Percentiles rank a stretch among this genome's conserved stretches.
phyloP scores from a whole-genome alignment of 2,329 filamentous ascomycete species.

The Neofusicoccum ribis region DNA sequence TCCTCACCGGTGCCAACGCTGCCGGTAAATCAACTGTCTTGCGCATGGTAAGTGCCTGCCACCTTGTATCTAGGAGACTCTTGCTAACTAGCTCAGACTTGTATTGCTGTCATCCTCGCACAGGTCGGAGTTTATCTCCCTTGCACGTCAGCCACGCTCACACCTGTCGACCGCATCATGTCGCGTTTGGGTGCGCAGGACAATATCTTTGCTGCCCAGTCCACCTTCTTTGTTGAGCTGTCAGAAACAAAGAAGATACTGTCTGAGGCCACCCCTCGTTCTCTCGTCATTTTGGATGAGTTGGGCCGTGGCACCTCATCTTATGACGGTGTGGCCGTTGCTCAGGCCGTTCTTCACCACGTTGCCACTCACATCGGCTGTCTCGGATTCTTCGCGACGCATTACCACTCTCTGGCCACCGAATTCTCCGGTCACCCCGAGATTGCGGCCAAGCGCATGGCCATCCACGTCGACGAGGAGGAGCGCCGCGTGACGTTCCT shows the following conservation, averaged over 20 bases:
- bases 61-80: conserved; percentile 6
- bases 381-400: conserved; percentile 94
- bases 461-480: conserved; percentile 85
- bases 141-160: conserved; percentile 76
- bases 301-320: conserved; percentile 91
- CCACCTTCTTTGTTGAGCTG: conserved; percentile 96
- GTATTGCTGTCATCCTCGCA: conserved; percentile 94
- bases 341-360: conserved; percentile 95
- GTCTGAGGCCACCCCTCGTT: conserved; percentile 87
- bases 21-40: conserved; percentile 96
- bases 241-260: conserved; percentile 98
- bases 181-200: conserved; percentile 95
- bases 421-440: conserved; percentile 91
- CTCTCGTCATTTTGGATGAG: conserved; percentile 94
- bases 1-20: conserved; percentile 94
- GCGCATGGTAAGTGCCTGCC: conserved; percentile 70
- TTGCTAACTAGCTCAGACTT: conserved; percentile 62
- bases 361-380: conserved; percentile 91
- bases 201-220: conserved; percentile 98
- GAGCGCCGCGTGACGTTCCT: conserved; percentile 90
- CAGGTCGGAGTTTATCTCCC: conserved; percentile 94
- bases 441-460: conserved; percentile 84
- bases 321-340: conserved; percentile 95
- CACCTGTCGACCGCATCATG: conserved; percentile 96
- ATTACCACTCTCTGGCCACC: conserved; percentile 90